These are phyloP conservation scores for Kluyveromyces nonfermentans DNA, from an alignment of 805 yeast genomes.

Conservation along the genomic window DNA sequence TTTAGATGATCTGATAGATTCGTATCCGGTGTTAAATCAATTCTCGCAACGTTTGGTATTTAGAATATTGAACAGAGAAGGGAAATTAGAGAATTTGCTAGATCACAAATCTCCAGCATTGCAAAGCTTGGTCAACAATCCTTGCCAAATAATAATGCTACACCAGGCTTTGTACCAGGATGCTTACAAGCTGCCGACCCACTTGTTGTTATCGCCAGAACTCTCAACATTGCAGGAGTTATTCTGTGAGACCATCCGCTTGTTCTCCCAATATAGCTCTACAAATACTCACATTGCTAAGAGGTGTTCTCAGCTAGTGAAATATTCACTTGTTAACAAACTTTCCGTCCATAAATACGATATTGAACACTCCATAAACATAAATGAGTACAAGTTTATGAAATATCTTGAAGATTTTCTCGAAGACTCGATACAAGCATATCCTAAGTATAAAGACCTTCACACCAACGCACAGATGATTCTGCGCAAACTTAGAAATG, in stretches of 20 bases:
- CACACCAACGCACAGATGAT: neutral
- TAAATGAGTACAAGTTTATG: conserved; percentile 1
- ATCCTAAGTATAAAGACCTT: neutral
- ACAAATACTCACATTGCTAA: neutral
- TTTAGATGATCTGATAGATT: neutral
- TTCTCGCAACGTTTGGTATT: conserved; percentile 1
- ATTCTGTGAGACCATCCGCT: conserved; percentile 14
- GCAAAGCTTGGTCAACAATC: neutral
- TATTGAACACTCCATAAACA: neutral
- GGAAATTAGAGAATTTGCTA: neutral
- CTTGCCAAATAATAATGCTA: conserved; percentile 9
- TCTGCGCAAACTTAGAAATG: neutral
- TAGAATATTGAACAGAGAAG: conserved; percentile 1
- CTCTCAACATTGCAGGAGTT: conserved; percentile 14
- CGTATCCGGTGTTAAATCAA: neutral
- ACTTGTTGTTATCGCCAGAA: neutral
- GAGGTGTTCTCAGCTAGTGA: neutral
- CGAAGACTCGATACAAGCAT: neutral
- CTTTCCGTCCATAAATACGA: neutral
- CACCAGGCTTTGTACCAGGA: conserved; percentile 23
- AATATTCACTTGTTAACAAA: neutral
- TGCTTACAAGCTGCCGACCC: conserved; percentile 14
- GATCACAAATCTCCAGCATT: neutral
- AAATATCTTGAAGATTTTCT: neutral
- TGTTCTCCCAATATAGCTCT: conserved; percentile 8